A percentile compares a stretch with the other conserved stretches of the same genome.
phyloP scores from a whole-genome alignment of 73 alveolate genomes.

The Breviolum minutum region DNA sequence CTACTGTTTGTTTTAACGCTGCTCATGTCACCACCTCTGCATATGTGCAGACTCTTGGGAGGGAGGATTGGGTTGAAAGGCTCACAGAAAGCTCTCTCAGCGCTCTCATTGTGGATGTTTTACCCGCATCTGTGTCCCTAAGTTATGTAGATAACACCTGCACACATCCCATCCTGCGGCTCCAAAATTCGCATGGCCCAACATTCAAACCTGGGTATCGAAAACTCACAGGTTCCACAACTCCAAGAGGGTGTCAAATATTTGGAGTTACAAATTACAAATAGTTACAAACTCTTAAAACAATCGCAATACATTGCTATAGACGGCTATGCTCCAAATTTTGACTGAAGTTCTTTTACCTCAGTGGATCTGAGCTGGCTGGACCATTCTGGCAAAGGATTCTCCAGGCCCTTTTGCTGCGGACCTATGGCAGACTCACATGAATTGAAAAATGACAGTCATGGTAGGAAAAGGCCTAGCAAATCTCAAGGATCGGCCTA shows the following conservation, averaged over 20 bases:
- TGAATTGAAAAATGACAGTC: not conserved
- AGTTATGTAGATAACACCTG: too few relatives aligned
- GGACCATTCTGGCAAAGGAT: conserved; percentile 74
- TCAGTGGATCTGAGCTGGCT: not conserved
- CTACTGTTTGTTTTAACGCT: not conserved
- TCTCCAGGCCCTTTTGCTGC: conserved; percentile 67
- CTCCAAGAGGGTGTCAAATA: not conserved
- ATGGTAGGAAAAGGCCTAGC: not conserved
- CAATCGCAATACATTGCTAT: not conserved
- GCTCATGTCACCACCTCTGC: not conserved
- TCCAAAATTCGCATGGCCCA: conserved; percentile 92
- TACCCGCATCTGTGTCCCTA: not conserved
- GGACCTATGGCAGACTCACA: conserved; percentile 38
- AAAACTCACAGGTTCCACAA: too few relatives aligned
- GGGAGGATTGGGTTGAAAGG: not conserved
- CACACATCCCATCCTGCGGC: conserved; percentile 49
- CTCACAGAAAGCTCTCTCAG: not conserved
- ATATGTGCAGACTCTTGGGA: not conserved
- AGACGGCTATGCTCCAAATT: not conserved
- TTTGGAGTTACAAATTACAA: not conserved
- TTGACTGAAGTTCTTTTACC: too few relatives aligned
- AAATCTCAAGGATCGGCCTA: not conserved
- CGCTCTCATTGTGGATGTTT: not conserved
- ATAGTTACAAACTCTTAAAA: not conserved
- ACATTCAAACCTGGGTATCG: conserved; percentile 27